phyloP scores from a whole-genome alignment of 768 basidiomycete genomes.

The Tulasnella sp. region DNA sequence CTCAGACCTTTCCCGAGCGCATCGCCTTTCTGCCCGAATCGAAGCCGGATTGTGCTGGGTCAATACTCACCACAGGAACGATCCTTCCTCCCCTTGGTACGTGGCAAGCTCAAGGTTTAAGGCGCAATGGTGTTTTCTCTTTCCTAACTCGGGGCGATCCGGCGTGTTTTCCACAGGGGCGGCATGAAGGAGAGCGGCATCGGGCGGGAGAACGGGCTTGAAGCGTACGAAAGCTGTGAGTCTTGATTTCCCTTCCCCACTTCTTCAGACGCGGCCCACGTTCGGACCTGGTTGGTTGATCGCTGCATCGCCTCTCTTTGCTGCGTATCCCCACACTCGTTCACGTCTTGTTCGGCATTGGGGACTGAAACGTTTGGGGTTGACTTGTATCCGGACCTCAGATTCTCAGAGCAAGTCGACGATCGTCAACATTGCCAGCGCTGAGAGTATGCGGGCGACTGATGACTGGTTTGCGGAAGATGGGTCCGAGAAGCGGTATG shows the following conservation, averaged over 20 bases:
- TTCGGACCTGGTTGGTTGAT: not conserved
- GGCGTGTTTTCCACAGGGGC: conserved; percentile 45
- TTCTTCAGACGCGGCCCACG: not conserved
- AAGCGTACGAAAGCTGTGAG: conserved; percentile 70
- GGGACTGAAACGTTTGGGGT: not conserved
- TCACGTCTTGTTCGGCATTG: not conserved
- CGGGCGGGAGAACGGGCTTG: conserved; percentile 75
- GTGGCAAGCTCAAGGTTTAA: conserved; percentile 14
- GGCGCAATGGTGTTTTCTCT: not conserved
- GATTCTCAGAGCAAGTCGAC: conserved; percentile 80
- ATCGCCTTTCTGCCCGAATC: conserved; percentile 57
- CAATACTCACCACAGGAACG: conserved; percentile 82
- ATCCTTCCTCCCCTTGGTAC: conserved; percentile 81
- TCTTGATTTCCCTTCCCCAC: conserved; percentile 13
- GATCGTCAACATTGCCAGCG: conserved; percentile 58
- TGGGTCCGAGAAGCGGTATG: conserved; percentile 45
- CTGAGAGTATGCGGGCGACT: conserved; percentile 41
- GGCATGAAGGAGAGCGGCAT: conserved; percentile 87
- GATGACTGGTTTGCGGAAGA: conserved; percentile 63
- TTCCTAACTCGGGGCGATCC: not conserved
- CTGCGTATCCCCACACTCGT: not conserved
- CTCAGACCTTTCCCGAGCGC: conserved; percentile 56
- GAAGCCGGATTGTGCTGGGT: conserved; percentile 77
- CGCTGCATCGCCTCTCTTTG: not conserved
- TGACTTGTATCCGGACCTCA: conserved; percentile 22